These are phyloP conservation scores for Hypomontagnella submonticulosa DNA, from an alignment of 495 filamentous ascomycete genomes.

Conservation along the genomic window DNA sequence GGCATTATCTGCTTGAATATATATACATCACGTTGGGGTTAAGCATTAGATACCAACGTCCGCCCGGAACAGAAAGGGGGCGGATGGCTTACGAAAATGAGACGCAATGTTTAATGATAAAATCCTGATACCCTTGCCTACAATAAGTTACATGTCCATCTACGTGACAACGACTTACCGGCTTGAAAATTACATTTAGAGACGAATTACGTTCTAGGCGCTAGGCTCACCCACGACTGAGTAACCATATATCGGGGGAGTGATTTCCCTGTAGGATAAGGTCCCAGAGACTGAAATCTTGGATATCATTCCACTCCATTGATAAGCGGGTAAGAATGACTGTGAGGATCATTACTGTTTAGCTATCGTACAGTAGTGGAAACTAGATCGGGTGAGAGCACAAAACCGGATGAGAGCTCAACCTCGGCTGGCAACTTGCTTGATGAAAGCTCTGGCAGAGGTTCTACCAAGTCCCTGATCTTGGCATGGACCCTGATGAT, in stretches of 20 bases:
- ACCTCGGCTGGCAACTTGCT: conserved; percentile 1
- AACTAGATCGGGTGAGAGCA: conserved; percentile 10
- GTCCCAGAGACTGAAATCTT: no score
- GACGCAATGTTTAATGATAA: conserved; percentile 44
- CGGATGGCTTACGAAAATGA: conserved; percentile 48
- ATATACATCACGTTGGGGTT: conserved; percentile 38
- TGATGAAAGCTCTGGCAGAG: background rate
- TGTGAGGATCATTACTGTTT: conserved; percentile 1
- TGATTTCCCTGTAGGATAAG: no score
- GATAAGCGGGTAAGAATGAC: no score
- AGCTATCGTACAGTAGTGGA: background rate
- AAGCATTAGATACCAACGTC: conserved; percentile 49
- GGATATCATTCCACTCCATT: no score
- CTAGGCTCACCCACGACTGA: no score
- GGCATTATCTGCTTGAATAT: conserved; percentile 39
- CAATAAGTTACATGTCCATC: background rate
- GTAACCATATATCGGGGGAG: no score
- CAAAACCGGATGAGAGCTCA: conserved; percentile 16
- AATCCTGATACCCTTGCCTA: conserved; percentile 7
- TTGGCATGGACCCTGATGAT: conserved; percentile 44
- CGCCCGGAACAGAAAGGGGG: conserved; percentile 41
- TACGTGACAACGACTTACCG: background rate
- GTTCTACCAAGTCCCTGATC: conserved; percentile 29
- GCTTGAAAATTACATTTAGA: background rate
- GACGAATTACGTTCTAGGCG: background rate